Conservation (phyloP, 352 stramenopile species). For the Phytophthora tentaculata region DNA sequence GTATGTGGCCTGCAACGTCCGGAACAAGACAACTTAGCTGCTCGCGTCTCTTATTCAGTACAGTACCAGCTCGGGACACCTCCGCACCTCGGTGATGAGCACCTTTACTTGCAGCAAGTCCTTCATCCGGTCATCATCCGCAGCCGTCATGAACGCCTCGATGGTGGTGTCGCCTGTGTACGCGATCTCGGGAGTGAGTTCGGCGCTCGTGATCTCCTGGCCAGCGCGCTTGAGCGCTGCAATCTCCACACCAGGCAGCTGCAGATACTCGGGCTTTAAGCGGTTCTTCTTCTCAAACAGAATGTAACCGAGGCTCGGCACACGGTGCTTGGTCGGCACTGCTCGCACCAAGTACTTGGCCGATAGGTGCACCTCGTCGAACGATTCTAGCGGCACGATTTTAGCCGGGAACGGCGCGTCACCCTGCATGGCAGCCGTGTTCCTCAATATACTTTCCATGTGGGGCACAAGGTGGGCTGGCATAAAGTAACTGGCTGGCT, state of each 20-base stretch:
- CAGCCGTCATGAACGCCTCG: conserved; percentile 50
- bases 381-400: conserved; percentile 56
- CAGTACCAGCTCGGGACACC: conserved; percentile 7
- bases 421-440: conserved; percentile 64
- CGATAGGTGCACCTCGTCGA: conserved; percentile 65
- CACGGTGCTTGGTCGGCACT: conserved; percentile 73
- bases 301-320: conserved; percentile 80
- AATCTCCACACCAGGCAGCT: conserved; percentile 49
- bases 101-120: conserved; percentile 73
- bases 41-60: conserved; percentile 12
- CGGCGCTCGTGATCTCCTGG: conserved; percentile 45
- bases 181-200: conserved; percentile 63
- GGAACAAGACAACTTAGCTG: conserved; percentile 16
- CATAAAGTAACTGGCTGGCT: conserved; percentile 75
- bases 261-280: conserved; percentile 59
- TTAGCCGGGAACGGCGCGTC: conserved; percentile 53
- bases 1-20: conserved; percentile 63
- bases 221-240: conserved; percentile 51
- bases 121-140: conserved; percentile 18
- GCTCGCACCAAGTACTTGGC: conserved; percentile 66
- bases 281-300: conserved; percentile 65
- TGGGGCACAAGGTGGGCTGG: conserved; percentile 56
- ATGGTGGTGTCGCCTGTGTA: conserved; percentile 87
- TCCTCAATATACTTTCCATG: conserved; percentile 62
- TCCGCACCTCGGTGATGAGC: conserved; percentile 79